Percentiles rank a stretch among this genome's conserved stretches.
These are phyloP conservation scores for Trichoderma koningiopsis DNA, from an alignment of 2,329 filamentous ascomycete species.

Conservation along the genomic window DNA sequence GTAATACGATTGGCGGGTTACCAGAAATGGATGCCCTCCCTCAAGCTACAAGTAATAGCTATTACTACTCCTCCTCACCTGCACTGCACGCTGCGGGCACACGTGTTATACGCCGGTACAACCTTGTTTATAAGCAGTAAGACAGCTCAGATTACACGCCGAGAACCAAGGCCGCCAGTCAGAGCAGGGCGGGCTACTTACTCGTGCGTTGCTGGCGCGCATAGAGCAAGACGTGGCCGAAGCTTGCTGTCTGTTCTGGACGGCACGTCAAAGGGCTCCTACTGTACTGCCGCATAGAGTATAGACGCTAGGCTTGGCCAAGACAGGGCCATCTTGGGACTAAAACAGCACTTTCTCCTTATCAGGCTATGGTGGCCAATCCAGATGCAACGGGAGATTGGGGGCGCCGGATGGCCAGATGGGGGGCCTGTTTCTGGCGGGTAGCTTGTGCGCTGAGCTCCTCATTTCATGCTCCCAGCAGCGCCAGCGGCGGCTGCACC, in stretches of 20 bases:
- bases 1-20: constrained; percentile 3
- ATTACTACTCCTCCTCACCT: constrained; percentile 2
- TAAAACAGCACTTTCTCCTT: constrained; percentile 20
- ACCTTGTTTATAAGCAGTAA: constrained; percentile 26
- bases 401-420: constrained; percentile 6
- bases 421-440: neutral
- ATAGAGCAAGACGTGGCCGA: constrained; percentile 24
- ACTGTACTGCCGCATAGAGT: constrained; percentile 3
- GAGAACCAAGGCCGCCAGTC: constrained; percentile 1
- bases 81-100: constrained; percentile 2
- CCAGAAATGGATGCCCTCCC: constrained; percentile 17
- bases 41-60: neutral
- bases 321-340: constrained; percentile 26
- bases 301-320: constrained; percentile 23
- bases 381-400: constrained; percentile 10
- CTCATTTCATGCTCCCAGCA: neutral
- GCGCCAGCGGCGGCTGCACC: constrained; percentile 26
- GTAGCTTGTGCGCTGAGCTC: neutral
- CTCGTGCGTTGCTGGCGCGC: constrained; percentile 9
- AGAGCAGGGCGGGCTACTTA: constrained; percentile 10
- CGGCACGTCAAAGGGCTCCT: neutral
- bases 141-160: constrained; percentile 26
- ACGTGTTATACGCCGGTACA: constrained; percentile 17
- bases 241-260: constrained; percentile 11
- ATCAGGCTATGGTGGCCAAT: constrained; percentile 24